Percentiles rank a stretch among this genome's conserved stretches.
phyloP scores from a whole-genome alignment of 2,329 filamentous ascomycete species.

The Aspergillus aculeatinus region DNA sequence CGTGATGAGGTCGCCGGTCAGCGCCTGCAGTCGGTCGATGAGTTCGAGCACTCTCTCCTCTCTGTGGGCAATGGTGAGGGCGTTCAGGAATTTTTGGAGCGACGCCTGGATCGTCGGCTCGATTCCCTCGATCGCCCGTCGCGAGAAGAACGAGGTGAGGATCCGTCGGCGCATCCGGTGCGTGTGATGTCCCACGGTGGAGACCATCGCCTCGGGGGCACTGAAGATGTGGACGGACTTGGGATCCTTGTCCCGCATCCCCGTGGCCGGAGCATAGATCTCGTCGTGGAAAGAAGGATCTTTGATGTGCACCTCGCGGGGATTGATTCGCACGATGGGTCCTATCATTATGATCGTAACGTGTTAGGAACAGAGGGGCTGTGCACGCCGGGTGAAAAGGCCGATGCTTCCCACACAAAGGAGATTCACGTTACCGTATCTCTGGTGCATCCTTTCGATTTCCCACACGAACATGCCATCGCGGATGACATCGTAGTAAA shows the following conservation, averaged over 20 bases:
- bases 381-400: neutral
- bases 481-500: constrained; percentile 34
- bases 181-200: constrained; percentile 39
- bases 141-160: neutral
- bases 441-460: constrained; percentile 32
- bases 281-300: constrained; percentile 35
- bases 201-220: constrained; percentile 21
- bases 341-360: neutral
- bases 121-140: neutral
- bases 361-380: too few relatives aligned
- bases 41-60: constrained; percentile 21
- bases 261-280: constrained; percentile 25
- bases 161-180: constrained; percentile 26
- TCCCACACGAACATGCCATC: constrained; percentile 31
- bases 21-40: neutral
- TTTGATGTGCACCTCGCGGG: constrained; percentile 35
- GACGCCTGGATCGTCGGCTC: neutral
- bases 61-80: neutral
- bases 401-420: too few relatives aligned
- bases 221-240: constrained; percentile 16
- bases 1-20: constrained; percentile 12
- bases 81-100: neutral
- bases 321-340: constrained; percentile 32
- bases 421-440: constrained; percentile 28
- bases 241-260: constrained; percentile 23